A percentile compares a stretch with the other conserved stretches of the same genome.
Evolutionary conservation across 2,329 filamentous ascomycete species (phyloP).

Genomic region (Aspergillus neotritici): DNA sequence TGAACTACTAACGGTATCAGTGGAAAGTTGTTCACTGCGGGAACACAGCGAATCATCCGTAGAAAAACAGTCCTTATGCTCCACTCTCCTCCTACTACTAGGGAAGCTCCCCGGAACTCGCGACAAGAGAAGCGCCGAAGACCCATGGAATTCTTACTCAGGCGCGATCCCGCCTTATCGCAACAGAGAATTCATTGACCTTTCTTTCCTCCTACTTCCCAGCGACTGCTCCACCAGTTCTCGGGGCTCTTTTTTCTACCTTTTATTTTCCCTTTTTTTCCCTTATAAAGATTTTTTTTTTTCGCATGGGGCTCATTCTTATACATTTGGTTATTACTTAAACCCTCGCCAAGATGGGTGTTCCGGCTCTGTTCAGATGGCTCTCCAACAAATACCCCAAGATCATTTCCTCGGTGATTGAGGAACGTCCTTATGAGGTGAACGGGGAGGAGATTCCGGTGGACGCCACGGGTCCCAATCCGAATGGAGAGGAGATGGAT

Average conservation of each 20-base stretch:
- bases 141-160: slow-evolving; percentile 8
- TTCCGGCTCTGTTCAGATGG: slow-evolving; percentile 93
- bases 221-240: background rate
- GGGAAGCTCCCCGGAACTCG: slow-evolving; percentile 18
- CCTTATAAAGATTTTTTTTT: background rate
- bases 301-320: background rate
- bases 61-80: too few species aligned
- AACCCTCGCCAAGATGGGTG: slow-evolving; percentile 62
- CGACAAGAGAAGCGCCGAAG: slow-evolving; percentile 21
- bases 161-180: background rate
- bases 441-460: slow-evolving; percentile 81
- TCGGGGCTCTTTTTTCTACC: background rate
- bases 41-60: too few species aligned
- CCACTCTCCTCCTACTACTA: slow-evolving; percentile 5
- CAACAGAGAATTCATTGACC: background rate
- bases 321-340: background rate
- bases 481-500: slow-evolving; percentile 96
- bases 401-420: slow-evolving; percentile 85
- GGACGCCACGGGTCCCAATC: slow-evolving; percentile 77
- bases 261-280: background rate
- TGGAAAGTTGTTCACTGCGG: too few species aligned
- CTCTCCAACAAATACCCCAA: slow-evolving; percentile 96
- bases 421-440: slow-evolving; percentile 74
- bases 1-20: too few species aligned
- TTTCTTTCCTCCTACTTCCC: background rate